These are phyloP conservation scores for Coniferiporia weirii DNA, from an alignment of 1,284 basidiomycete species.

Conservation along the genomic window DNA sequence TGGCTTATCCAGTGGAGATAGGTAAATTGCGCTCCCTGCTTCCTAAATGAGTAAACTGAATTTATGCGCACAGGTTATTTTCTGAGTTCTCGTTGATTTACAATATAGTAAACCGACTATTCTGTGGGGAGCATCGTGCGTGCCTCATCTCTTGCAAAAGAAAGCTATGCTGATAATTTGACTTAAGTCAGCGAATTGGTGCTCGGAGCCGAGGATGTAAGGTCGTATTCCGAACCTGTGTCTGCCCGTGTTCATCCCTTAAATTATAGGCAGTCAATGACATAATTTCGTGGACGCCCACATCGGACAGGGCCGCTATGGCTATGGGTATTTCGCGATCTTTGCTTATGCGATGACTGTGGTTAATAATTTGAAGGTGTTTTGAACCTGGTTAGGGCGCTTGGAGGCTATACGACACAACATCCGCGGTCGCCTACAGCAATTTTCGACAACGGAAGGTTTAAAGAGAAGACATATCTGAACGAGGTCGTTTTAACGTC, in stretches of 20 bases:
- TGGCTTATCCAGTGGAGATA: constrained; percentile 62
- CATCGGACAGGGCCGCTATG: constrained; percentile 47
- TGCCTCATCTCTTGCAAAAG: background rate
- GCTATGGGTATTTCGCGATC: constrained; percentile 38
- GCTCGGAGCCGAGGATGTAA: constrained; percentile 57
- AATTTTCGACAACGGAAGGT: constrained; percentile 54
- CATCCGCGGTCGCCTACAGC: constrained; percentile 40
- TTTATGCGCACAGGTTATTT: constrained; percentile 42
- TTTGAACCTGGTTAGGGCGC: constrained; percentile 55
- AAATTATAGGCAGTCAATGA: constrained; percentile 45
- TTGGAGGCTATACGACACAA: constrained; percentile 50
- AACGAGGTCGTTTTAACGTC: constrained; percentile 36
- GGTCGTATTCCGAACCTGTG: constrained; percentile 10
- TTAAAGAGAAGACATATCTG: constrained; percentile 52
- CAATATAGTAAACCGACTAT: constrained; percentile 47
- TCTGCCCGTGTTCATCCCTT: background rate
- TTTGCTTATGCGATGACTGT: background rate
- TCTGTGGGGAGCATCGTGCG: constrained; percentile 60
- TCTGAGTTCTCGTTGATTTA: constrained; percentile 55
- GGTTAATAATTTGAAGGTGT: constrained; percentile 33
- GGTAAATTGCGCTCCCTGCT: constrained; percentile 35
- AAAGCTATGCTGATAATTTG: background rate
- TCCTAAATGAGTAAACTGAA: background rate
- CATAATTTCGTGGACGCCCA: constrained; percentile 50
- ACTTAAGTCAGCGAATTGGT: constrained; percentile 52